A percentile compares a stretch with the other conserved stretches of the same genome.
These are phyloP conservation scores for Caryocar brasiliense DNA, from an alignment of 441 rosid species.

Conservation along the genomic window DNA sequence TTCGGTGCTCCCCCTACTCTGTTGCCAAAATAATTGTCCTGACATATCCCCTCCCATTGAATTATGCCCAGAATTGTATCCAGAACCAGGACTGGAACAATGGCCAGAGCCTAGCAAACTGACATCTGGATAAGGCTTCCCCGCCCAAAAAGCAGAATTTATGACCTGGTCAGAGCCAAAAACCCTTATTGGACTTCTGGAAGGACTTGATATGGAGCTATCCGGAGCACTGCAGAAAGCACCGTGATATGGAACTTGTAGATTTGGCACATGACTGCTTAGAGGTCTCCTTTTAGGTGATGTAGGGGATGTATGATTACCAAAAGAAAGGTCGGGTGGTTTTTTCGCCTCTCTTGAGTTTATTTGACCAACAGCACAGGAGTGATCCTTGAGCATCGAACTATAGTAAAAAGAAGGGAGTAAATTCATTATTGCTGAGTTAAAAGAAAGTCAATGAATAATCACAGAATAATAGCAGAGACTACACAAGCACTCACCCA, in stretches of 20 bases:
- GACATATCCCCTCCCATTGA: constrained; percentile 91
- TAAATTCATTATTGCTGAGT: constrained; percentile 8
- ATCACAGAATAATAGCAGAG: constrained; percentile 1
- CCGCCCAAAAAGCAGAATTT: constrained; percentile 42
- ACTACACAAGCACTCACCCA: constrained; percentile 30
- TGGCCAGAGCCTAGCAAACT: constrained; percentile 53
- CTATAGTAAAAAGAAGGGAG: constrained; percentile 9
- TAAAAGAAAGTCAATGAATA: not conserved
- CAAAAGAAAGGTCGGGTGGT: constrained; percentile 39
- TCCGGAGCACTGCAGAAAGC: constrained; percentile 75
- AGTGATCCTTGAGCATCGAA: constrained; percentile 44
- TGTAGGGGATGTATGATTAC: constrained; percentile 35
- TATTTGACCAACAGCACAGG: constrained; percentile 26
- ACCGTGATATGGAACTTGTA: constrained; percentile 59
- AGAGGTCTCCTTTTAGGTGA: constrained; percentile 55
- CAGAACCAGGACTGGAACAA: constrained; percentile 96
- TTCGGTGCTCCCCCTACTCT: constrained; percentile 90
- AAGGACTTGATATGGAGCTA: constrained; percentile 95
- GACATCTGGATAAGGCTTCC: constrained; percentile 49
- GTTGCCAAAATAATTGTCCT: constrained; percentile 82
- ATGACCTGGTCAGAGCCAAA: constrained; percentile 52
- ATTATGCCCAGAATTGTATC: constrained; percentile 86
- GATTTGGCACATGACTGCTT: constrained; percentile 42
- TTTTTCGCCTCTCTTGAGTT: constrained; percentile 46
- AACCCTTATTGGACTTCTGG: constrained; percentile 83